Base-by-base conservation (phyloP, 2,329 filamentous ascomycete genomes). In the Dryadomyces quercus-mongolicae region DNA sequence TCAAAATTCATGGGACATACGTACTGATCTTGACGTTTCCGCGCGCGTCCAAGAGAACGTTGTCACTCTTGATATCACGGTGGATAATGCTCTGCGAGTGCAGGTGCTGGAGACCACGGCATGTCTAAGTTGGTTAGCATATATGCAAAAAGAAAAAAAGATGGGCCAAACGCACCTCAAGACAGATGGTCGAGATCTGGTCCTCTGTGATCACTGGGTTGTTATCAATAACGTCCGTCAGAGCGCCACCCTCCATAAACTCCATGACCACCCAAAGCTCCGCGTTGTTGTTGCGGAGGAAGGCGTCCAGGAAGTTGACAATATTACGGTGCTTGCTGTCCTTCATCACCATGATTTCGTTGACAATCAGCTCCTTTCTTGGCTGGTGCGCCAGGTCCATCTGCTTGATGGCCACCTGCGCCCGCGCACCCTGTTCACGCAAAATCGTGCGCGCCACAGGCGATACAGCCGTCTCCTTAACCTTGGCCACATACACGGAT, bases 201-300 rank as follows among this genome's bases (percentile, higher is more conserved):
- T 96, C 89, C 69, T 98, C 93, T 5, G 86, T 89, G 62, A 98
- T 96, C 55, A 84, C 82, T 2, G 86, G 81, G 70, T 97, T 98
- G 73, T 97, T 96, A 71, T 98, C 93, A 70, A 98, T 98, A 57
- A 98, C 90, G 74, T 98, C 93, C 1, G 93, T 98, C 68, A 98
- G 74, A 58, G 93, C 88, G 72, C 93, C 93, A 63, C 93, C 93
- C 72, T 98, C 93, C 93, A 98, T 98, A 65, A 91, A 98, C 73
- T 98, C 93, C 93, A 98, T 95, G 52, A 98, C 92, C 12, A 98
- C 90, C 93, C 93, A 98, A n/a, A 98, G 79, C 68, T 98, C 93
- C 54, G 87, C 81, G 64, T 88, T 90, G 69, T 93, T 92, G 68
- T 96, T 95, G 64, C 93, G 88, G 65, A 98, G 73, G 76, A 97